Percentiles rank a stretch among this genome's conserved stretches.
These are phyloP conservation scores for Corniculantispora saksenae DNA, from an alignment of 2,329 filamentous ascomycete species.

Conservation along the genomic window DNA sequence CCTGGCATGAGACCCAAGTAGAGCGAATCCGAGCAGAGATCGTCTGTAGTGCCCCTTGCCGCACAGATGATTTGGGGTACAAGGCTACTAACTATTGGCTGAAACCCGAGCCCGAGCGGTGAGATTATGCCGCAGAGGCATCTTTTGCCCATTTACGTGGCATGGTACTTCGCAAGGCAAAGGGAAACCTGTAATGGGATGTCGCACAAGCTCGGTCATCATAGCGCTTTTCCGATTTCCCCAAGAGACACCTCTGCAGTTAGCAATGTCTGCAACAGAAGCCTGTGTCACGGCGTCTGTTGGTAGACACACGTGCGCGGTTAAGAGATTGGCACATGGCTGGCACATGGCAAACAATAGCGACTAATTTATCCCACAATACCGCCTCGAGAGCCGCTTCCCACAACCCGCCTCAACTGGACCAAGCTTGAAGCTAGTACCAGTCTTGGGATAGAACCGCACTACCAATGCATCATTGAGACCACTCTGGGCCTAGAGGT, in stretches of 20 bases:
- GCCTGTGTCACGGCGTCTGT: not conserved
- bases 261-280: not conserved
- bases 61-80: conserved; percentile 16
- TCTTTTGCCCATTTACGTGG: not conserved
- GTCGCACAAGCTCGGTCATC: not conserved
- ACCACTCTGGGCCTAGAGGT: not conserved
- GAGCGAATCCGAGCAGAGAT: no score
- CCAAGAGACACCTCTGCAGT: not conserved
- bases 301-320: not conserved
- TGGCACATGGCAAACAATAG: not conserved
- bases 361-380: conserved; percentile 14
- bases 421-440: not conserved
- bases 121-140: not conserved
- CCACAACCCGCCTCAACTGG: not conserved
- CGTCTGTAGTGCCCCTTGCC: conserved; percentile 11
- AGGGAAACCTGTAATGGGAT: not conserved
- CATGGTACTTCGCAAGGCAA: not conserved
- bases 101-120: not conserved
- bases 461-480: not conserved
- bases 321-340: not conserved
- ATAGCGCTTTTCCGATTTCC: no score
- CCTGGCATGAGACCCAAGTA: no score
- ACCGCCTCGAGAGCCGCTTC: no score
- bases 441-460: not conserved
- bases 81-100: not conserved